Percentiles rank a stretch among this genome's conserved stretches.
phyloP scores from a whole-genome alignment of 345 rosid species.

The Dovyalis caffra region DNA sequence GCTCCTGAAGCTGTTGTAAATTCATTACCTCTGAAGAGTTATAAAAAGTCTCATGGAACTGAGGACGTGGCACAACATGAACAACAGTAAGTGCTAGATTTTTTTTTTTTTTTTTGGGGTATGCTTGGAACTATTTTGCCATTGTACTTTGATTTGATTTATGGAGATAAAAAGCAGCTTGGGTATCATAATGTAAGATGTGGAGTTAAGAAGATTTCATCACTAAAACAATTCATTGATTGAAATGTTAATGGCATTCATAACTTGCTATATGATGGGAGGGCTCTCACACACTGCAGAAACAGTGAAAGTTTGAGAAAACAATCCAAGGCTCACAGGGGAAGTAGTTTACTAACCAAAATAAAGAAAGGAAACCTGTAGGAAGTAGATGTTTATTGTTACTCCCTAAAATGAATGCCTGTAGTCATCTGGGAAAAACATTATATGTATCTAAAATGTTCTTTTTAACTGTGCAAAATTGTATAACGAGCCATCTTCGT shows the following conservation, averaged over 20 bases:
- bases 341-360: no score
- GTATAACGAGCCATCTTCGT: no score
- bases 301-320: no score
- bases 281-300: no score
- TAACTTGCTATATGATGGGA: neutral
- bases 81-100: slow-evolving; percentile 17
- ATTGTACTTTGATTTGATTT: neutral
- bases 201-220: neutral
- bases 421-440: no score
- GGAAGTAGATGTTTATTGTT: no score
- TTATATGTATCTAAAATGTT: no score
- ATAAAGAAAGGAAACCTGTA: no score
- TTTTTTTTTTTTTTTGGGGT: neutral
- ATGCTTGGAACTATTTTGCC: neutral
- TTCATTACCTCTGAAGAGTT: slow-evolving; percentile 23
- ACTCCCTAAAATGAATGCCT: no score
- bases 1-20: slow-evolving; percentile 28
- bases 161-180: neutral
- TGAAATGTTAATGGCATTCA: neutral
- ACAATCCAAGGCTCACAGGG: neutral
- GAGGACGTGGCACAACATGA: slow-evolving; percentile 3
- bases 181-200: neutral
- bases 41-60: slow-evolving; percentile 10
- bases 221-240: neutral
- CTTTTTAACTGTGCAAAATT: no score